Conservation (phyloP, 768 basidiomycete species). For the Pholiota microspora region DNA sequence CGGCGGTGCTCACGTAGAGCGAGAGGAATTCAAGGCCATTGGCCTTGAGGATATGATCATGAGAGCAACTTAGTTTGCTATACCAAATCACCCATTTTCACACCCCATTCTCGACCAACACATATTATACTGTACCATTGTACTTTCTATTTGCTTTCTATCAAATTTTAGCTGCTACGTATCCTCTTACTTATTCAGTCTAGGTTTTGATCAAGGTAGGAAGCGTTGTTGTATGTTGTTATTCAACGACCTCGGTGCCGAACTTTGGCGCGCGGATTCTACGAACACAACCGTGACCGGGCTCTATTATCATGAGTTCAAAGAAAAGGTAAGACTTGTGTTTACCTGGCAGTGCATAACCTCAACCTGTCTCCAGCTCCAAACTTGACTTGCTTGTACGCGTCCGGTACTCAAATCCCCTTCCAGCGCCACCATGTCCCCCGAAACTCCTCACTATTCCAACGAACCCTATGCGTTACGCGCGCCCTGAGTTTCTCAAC, state of each 20-base stretch:
- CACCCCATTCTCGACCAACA: too few relatives aligned
- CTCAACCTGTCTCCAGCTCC: conserved; percentile 25
- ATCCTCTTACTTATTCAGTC: too few relatives aligned
- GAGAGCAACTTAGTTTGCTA: conserved; percentile 34
- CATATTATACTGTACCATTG: too few relatives aligned
- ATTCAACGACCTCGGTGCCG: conserved; percentile 1
- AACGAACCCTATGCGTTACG: conserved; percentile 88
- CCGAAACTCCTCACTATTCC: conserved; percentile 91
- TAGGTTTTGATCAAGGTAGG: too few relatives aligned
- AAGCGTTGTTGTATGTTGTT: conserved; percentile 17
- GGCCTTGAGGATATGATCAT: conserved; percentile 87
- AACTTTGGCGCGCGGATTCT: background rate
- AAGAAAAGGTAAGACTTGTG: conserved; percentile 22
- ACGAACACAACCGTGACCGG: background rate
- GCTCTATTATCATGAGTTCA: conserved; percentile 16
- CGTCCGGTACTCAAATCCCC: conserved; percentile 90
- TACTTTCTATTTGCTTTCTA: background rate
- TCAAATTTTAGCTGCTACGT: too few relatives aligned
- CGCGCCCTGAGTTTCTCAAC: conserved; percentile 81
- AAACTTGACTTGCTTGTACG: conserved; percentile 92
- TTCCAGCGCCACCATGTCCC: conserved; percentile 95
- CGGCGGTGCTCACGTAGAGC: conserved; percentile 43
- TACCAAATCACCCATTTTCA: background rate
- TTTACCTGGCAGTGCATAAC: background rate
- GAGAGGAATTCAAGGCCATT: conserved; percentile 72